These are phyloP conservation scores for Ceratobasidium sp. DNA, from an alignment of 1,284 basidiomycete genomes.

Conservation along the genomic window DNA sequence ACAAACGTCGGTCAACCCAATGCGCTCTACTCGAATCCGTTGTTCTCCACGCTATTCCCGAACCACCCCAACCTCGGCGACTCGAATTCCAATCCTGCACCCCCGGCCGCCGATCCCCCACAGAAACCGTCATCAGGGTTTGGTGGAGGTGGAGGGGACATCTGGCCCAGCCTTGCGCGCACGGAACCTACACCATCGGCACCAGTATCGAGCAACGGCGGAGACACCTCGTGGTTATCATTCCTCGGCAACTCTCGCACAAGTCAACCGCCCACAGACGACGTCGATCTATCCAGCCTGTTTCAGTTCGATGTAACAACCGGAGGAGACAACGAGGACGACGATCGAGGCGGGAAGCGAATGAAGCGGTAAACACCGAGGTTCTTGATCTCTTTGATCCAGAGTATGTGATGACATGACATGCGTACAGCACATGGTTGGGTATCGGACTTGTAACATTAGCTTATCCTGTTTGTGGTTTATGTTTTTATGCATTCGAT, in stretches of 20 bases:
- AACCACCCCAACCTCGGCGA: constrained; percentile 7
- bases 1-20: constrained; percentile 4
- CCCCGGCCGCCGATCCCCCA: background rate
- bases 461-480: background rate
- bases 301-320: constrained; percentile 20
- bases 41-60: constrained; percentile 32
- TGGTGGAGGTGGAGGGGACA: background rate
- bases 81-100: background rate
- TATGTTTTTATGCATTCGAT: background rate
- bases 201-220: background rate
- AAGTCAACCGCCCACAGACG: constrained; percentile 29
- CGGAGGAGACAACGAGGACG: background rate
- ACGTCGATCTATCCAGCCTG: constrained; percentile 22
- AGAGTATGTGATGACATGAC: background rate
- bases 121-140: background rate
- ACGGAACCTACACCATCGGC: background rate
- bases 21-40: constrained; percentile 18
- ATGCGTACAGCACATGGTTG: background rate
- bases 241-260: constrained; percentile 25
- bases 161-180: constrained; percentile 15
- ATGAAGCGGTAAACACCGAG: background rate
- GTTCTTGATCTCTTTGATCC: background rate
- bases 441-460: constrained; percentile 8
- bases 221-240: constrained; percentile 29
- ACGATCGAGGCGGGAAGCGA: constrained; percentile 31